Conservation (phyloP, 495 filamentous ascomycete species). For the Aspergillus wentii region DNA sequence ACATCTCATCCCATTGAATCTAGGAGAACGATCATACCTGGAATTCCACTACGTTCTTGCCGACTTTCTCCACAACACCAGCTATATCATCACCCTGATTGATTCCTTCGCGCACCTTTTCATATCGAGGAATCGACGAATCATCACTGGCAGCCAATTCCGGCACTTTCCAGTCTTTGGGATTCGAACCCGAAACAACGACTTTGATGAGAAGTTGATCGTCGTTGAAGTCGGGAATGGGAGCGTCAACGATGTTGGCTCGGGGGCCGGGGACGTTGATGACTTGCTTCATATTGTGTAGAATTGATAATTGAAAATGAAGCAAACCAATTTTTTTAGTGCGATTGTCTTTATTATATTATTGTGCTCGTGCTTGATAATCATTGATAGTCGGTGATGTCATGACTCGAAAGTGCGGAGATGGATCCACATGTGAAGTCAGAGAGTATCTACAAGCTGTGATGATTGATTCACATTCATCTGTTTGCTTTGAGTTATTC, state of each 20-base stretch:
- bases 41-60: conserved; percentile 57
- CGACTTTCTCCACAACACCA: conserved; percentile 57
- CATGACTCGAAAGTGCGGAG: no score
- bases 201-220: conserved; percentile 69
- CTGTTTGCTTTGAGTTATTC: no score
- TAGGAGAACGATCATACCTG: conserved; percentile 14
- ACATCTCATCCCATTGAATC: neutral
- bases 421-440: no score
- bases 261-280: conserved; percentile 8
- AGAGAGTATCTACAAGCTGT: no score
- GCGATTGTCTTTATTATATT: no score
- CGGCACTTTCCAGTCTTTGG: conserved; percentile 69
- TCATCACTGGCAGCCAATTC: conserved; percentile 12
- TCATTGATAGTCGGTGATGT: no score
- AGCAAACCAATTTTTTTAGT: no score
- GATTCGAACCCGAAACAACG: conserved; percentile 65
- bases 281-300: conserved; percentile 21
- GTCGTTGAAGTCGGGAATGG: conserved; percentile 53
- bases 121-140: neutral
- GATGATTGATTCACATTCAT: no score
- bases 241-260: conserved; percentile 10
- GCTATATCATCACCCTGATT: conserved; percentile 73
- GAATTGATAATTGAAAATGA: no score
- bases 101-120: conserved; percentile 3
- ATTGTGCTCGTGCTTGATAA: no score